phyloP scores from a whole-genome alignment of 192 early-diverging fungal genomes.

The Spizellomyces punctatus region DNA sequence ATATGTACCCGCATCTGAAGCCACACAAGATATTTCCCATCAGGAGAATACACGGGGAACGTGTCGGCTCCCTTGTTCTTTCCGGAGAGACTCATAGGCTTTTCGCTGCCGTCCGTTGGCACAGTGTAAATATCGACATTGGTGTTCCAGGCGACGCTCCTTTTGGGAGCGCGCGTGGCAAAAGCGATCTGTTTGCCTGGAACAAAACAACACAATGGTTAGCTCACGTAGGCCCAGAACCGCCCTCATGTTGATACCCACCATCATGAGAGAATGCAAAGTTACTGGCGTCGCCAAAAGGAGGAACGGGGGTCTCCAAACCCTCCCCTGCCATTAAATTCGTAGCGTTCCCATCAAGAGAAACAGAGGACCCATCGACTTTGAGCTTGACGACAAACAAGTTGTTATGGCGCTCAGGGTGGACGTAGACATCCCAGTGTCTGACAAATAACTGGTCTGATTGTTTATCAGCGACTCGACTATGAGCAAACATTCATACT shows the following conservation, averaged over 20 bases:
- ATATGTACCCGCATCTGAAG: constrained; percentile 65
- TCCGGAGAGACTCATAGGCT: constrained; percentile 49
- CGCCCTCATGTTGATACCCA: background rate
- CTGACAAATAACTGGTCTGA: constrained; percentile 73
- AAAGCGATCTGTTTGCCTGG: constrained; percentile 59
- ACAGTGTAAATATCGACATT: constrained; percentile 72
- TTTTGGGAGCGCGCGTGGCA: constrained; percentile 64
- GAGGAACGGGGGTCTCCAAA: constrained; percentile 42
- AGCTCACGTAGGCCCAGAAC: background rate
- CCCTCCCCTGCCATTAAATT: constrained; percentile 55
- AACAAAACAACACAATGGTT: background rate
- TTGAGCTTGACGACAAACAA: constrained; percentile 35
- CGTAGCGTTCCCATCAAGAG: constrained; percentile 48
- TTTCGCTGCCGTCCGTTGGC: constrained; percentile 46
- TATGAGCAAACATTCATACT: background rate
- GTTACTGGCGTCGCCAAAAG: constrained; percentile 60
- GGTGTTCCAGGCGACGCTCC: constrained; percentile 76
- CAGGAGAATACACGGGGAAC: constrained; percentile 65
- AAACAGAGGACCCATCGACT: constrained; percentile 1
- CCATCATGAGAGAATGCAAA: constrained; percentile 73
- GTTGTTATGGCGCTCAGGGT: constrained; percentile 22
- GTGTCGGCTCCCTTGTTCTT: constrained; percentile 60
- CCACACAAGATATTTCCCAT: constrained; percentile 68
- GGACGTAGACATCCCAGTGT: constrained; percentile 70
- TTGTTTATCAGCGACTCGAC: background rate